These are phyloP conservation scores for Omphalea diandra DNA, from an alignment of 441 rosid species.

Conservation along the genomic window DNA sequence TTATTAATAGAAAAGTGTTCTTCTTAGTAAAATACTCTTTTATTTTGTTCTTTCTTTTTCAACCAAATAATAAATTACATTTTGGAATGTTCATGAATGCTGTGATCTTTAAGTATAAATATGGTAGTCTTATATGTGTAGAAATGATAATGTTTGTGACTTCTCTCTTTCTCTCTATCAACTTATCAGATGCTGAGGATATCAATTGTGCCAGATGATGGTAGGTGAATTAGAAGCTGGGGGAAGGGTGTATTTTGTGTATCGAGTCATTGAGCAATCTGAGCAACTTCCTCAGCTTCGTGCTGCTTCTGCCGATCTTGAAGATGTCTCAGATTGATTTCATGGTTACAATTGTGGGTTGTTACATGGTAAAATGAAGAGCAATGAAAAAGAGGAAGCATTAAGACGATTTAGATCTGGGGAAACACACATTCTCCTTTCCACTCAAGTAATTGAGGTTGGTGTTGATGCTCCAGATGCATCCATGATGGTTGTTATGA, in stretches of 20 bases:
- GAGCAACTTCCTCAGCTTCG: slow-evolving; percentile 93
- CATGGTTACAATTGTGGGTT: slow-evolving; percentile 69
- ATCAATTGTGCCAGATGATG: slow-evolving; percentile 62
- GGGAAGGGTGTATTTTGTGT: slow-evolving; percentile 80
- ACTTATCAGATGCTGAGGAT: slow-evolving; percentile 14
- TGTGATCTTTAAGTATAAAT: neutral
- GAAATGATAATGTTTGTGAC: neutral
- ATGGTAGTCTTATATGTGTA: neutral
- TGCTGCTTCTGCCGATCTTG: slow-evolving; percentile 82
- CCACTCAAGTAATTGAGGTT: slow-evolving; percentile 89
- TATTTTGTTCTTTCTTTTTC: too few relatives aligned
- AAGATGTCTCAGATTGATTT: slow-evolving; percentile 53
- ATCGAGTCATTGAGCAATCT: slow-evolving; percentile 86
- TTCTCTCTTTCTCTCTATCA: neutral
- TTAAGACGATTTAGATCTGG: slow-evolving; percentile 71
- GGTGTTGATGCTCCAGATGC: slow-evolving; percentile 98
- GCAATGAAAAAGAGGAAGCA: slow-evolving; percentile 79
- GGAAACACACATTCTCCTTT: slow-evolving; percentile 71
- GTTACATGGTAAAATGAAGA: slow-evolving; percentile 88
- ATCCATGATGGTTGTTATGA: slow-evolving; percentile 96
- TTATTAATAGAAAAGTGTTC: neutral
- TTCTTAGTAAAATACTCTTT: neutral
- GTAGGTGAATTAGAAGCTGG: slow-evolving; percentile 63
- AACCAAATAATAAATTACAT: too few relatives aligned
- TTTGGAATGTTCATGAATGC: neutral